Evolutionary conservation across 306 rosid genomes (phyloP).

Genomic region (Gleditsia sinensis): DNA sequence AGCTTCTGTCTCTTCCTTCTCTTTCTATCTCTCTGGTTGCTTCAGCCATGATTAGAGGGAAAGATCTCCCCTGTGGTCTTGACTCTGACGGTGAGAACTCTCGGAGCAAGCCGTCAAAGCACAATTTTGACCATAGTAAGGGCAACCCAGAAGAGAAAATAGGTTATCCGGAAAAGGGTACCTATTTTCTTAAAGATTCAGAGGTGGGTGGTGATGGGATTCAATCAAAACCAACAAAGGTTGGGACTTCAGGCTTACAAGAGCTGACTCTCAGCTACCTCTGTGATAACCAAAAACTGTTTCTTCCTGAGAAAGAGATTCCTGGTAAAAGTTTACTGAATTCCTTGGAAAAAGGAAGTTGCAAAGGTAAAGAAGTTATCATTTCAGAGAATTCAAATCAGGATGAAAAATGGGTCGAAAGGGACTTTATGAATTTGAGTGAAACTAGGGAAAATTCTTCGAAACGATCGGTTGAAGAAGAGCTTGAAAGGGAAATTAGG

Average conservation of each 20-base stretch:
- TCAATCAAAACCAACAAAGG: constrained; percentile 41
- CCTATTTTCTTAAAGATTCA: constrained; percentile 53
- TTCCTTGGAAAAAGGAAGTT: constrained; percentile 54
- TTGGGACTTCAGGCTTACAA: constrained; percentile 55
- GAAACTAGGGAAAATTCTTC: constrained; percentile 64
- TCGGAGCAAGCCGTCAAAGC: constrained; percentile 68
- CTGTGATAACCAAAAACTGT: constrained; percentile 63
- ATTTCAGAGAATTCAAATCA: constrained; percentile 56
- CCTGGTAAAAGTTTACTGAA: constrained; percentile 50
- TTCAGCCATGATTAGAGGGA: constrained; percentile 64
- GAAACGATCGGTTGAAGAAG: constrained; percentile 80
- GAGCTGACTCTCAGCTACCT: constrained; percentile 91
- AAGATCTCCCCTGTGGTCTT: constrained; percentile 50
- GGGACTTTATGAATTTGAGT: constrained; percentile 84
- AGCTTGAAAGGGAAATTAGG: constrained; percentile 54
- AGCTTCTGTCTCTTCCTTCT: background rate
- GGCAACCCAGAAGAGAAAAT: constrained; percentile 46
- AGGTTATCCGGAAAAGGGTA: constrained; percentile 45
- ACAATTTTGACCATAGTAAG: constrained; percentile 45
- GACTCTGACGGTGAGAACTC: constrained; percentile 80
- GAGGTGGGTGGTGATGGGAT: constrained; percentile 27
- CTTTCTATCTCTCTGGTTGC: background rate
- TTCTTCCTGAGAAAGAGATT: constrained; percentile 57
- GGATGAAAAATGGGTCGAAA: constrained; percentile 84
- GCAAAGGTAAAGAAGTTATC: constrained; percentile 69